Evolutionary conservation across 768 basidiomycete genomes (phyloP).

Genomic region (Boletus fagicola): DNA sequence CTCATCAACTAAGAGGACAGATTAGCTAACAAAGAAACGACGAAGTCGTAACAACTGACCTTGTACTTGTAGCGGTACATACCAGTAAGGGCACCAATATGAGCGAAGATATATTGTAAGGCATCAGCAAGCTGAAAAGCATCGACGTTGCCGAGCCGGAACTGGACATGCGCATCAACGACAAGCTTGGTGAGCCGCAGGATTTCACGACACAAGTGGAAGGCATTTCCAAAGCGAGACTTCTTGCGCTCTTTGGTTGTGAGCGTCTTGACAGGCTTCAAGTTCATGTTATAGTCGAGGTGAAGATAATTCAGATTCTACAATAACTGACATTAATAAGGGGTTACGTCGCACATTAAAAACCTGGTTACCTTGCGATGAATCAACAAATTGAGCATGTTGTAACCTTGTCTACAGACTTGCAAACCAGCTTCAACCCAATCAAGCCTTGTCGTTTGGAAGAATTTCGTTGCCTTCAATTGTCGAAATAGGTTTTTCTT

Average conservation of each 20-base stretch:
- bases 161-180: conserved; percentile 98
- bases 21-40: conserved; percentile 6
- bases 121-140: conserved; percentile 99
- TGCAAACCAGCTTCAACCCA: conserved; percentile 99
- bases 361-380: conserved; percentile 78
- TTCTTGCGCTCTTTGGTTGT: conserved; percentile 99
- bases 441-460: conserved; percentile 96
- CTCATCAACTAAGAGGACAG: conserved; percentile 73
- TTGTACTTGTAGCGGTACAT: conserved; percentile 99
- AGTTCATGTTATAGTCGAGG: conserved; percentile 97
- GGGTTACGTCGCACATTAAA: background rate
- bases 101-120: conserved; percentile 94
- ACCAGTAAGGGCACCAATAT: conserved; percentile 96
- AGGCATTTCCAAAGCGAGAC: conserved; percentile 99
- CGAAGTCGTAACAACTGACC: conserved; percentile 40
- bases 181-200: conserved; percentile 96
- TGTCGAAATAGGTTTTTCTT: conserved; percentile 97
- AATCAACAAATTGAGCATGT: conserved; percentile 98
- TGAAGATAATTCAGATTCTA: conserved; percentile 92
- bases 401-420: conserved; percentile 98
- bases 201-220: conserved; percentile 97
- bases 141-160: conserved; percentile 96
- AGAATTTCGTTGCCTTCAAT: conserved; percentile 98
- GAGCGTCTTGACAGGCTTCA: conserved; percentile 96
- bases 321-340: background rate